Conservation (phyloP, 2,329 filamentous ascomycete species). For the Conoideocrella luteorostrata region DNA sequence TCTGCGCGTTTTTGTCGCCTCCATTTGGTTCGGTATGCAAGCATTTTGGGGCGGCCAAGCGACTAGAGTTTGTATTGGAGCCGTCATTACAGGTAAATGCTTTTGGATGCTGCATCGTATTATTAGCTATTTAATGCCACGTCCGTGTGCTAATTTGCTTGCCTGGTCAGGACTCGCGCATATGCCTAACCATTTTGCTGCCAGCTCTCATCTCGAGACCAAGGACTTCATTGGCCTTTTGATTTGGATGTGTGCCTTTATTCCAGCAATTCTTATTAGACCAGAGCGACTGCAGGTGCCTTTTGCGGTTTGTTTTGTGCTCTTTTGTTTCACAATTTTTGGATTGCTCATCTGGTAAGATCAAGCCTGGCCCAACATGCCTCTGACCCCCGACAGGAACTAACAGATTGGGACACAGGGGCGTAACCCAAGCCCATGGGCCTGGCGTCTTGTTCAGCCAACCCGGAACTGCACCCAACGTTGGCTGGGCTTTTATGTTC, state of each 20-base stretch:
- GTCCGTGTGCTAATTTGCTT: no score
- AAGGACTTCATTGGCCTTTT: conserved; percentile 21
- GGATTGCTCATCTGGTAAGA: conserved; percentile 16
- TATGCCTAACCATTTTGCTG: conserved; percentile 17
- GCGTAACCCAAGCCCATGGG: conserved; percentile 15
- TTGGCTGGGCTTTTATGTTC: conserved; percentile 24
- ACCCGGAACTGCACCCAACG: conserved; percentile 13
- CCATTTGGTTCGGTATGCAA: conserved; percentile 23
- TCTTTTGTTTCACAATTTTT: conserved; percentile 16
- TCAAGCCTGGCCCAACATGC: no score
- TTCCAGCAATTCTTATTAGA: conserved; percentile 15
- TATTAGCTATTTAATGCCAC: no score
- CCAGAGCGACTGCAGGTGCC: conserved; percentile 20
- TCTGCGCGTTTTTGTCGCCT: conserved; percentile 18
- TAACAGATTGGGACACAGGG: conserved; percentile 5
- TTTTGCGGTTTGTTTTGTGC: conserved; percentile 19
- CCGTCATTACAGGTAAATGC: conserved; percentile 18
- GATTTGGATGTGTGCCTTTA: conserved; percentile 18
- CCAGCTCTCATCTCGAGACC: conserved; percentile 17
- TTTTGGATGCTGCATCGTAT: neutral
- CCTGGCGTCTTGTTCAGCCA: conserved; percentile 17
- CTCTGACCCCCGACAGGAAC: neutral
- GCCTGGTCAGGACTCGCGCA: conserved; percentile 13
- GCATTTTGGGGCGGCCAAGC: conserved; percentile 24
- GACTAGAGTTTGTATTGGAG: conserved; percentile 20